Evolutionary conservation across 179 eudicot species (phyloP), one percentile per base, ranked within the genome.

Genomic region (Silene noctiflora): DNA sequence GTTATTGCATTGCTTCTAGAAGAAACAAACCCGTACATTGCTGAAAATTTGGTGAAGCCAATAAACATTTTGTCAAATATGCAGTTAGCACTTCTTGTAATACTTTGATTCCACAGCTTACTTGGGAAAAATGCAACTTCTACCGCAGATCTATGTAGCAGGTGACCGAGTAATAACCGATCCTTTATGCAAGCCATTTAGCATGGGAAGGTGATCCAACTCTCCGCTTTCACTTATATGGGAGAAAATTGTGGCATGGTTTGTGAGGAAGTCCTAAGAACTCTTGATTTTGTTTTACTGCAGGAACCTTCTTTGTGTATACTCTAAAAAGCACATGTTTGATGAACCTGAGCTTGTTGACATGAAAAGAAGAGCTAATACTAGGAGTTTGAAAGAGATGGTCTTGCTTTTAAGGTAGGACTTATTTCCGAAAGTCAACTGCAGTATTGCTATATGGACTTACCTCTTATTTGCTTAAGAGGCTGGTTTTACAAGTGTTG

Each of bases 141-240:
- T 77, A 72, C 67, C 86, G 85, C 97, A 96, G 99, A 91, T 86
- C 72, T 91, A 78, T 73, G 86, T 96, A 76, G 98, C 99, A 31
- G 99, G 99, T 74, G 99, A 96, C 80, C 90, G 99, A 84, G 99
- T 96, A 72, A 56, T 96, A 72, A 90, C 92, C 56, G 99, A 96
- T 88, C 93, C 96, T 84, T 90, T 96, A 72, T 96, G 97, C 93
- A 96, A 94, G 86, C 99, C 98, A 82, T 96, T 94, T 82, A 96
- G 99, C 85, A 94, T 91, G 96, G 99, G 99, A 72, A 96, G 99
- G 99, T 96, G 85, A 82, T 81, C 39, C 33, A 3, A 73, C 22
- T 8, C 13, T 39, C 46, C 14, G 48, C 29, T 44, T 31, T 74
- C 59, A 44, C 77, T 27, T 19, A 71, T 29, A 66, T 61, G 35